phyloP scores from a whole-genome alignment of 768 basidiomycete species.

The Dendrothele bispora region DNA sequence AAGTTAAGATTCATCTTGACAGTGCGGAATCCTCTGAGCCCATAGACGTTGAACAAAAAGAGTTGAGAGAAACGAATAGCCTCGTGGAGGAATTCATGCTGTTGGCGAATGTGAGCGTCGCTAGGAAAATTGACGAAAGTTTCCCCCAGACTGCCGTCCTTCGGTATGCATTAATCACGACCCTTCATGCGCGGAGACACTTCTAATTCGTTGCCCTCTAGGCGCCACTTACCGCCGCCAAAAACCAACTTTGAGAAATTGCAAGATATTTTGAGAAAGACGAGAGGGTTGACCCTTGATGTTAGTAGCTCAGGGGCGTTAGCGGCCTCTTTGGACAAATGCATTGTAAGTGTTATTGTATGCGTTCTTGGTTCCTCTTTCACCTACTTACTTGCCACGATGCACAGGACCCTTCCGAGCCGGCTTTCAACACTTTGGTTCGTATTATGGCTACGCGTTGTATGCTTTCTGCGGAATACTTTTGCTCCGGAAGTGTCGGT shows the following conservation, averaged over 20 bases:
- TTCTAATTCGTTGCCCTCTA: constrained; percentile 24
- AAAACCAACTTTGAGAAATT: constrained; percentile 93
- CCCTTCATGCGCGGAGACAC: neutral
- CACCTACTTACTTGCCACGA: neutral
- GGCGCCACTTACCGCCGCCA: constrained; percentile 91
- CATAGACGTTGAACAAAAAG: constrained; percentile 96
- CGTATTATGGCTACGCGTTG: constrained; percentile 99
- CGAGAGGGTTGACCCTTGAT: constrained; percentile 80
- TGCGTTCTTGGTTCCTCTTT: neutral
- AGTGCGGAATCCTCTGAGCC: constrained; percentile 93
- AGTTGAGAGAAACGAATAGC: constrained; percentile 89
- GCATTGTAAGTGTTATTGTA: constrained; percentile 57
- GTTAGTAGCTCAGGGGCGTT: constrained; percentile 90
- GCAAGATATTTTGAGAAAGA: constrained; percentile 87
- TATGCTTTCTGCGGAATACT: constrained; percentile 98
- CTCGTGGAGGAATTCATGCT: constrained; percentile 99
- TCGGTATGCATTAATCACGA: constrained; percentile 43
- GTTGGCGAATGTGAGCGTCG: constrained; percentile 94
- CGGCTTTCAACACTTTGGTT: constrained; percentile 95
- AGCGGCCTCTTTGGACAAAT: constrained; percentile 84
- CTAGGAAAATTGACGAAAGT: constrained; percentile 85
- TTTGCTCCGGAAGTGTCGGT: constrained; percentile 91
- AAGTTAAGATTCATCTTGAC: constrained; percentile 96
- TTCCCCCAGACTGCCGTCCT: constrained; percentile 97
- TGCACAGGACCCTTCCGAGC: constrained; percentile 71